phyloP scores from a whole-genome alignment of 441 rosid species.

The Brassica hybrid region DNA sequence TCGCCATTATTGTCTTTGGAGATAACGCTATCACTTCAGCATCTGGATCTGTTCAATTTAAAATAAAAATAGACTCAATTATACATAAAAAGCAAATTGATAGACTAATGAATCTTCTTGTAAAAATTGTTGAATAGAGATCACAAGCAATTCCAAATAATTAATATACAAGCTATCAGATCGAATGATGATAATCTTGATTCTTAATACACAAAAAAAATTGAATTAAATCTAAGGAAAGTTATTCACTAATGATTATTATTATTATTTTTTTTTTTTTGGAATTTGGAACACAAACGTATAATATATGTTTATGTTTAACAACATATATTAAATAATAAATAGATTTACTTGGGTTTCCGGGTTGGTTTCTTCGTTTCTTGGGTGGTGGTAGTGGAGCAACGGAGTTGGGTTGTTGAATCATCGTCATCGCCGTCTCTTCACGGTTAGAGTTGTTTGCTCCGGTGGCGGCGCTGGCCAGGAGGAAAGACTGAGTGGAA shows the following conservation, averaged over 20 bases:
- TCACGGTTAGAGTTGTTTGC: constrained; percentile 28
- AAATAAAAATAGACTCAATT: background rate
- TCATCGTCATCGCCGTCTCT: constrained; percentile 23
- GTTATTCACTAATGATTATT: constrained; percentile 1
- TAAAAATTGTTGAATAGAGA: background rate
- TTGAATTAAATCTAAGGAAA: constrained; percentile 1
- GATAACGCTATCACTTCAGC: constrained; percentile 58
- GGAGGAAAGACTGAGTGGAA: constrained; percentile 59
- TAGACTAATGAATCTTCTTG: background rate
- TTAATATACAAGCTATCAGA: background rate
- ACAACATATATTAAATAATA: background rate
- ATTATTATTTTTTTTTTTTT: background rate
- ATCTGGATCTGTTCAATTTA: constrained; percentile 49
- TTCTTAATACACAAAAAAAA: background rate
- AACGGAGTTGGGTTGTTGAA: constrained; percentile 39
- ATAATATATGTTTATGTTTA: background rate
- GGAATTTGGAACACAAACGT: background rate
- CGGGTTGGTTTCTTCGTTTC: constrained; percentile 62
- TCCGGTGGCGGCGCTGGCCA: constrained; percentile 23
- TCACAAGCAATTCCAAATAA: background rate
- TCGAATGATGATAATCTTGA: background rate
- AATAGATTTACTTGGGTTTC: constrained; percentile 56
- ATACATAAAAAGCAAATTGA: background rate
- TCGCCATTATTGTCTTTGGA: constrained; percentile 57
- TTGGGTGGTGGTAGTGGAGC: constrained; percentile 59